Evolutionary conservation across 176 grass and related monocot species (phyloP).

Genomic region (Triticum dicoccoides): DNA sequence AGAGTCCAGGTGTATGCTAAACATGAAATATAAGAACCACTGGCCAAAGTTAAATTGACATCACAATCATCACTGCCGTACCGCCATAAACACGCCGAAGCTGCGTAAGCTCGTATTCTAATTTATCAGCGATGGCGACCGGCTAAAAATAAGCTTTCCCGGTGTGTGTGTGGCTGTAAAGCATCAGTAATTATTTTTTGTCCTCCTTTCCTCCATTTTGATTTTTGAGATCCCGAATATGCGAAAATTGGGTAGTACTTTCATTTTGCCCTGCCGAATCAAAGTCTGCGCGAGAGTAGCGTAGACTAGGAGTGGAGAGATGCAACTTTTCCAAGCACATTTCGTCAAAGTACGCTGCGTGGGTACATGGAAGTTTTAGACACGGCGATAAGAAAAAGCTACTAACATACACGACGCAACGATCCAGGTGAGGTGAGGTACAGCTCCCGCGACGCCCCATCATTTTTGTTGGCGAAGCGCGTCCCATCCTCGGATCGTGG

Average conservation of each 20-base stretch:
- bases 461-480: background rate
- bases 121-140: background rate
- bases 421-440: background rate
- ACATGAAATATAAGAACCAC: too few relatives aligned
- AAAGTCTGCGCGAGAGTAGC: background rate
- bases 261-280: background rate
- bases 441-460: conserved; percentile 3
- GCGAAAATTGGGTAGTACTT: background rate
- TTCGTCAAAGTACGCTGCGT: background rate
- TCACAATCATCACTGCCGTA: too few relatives aligned
- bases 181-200: background rate
- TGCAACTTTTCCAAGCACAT: background rate
- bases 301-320: background rate
- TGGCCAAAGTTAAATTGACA: too few relatives aligned
- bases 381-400: background rate
- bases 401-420: background rate
- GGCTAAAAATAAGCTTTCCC: background rate
- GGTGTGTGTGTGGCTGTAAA: background rate
- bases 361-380: background rate
- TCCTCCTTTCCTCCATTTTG: background rate
- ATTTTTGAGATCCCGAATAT: background rate
- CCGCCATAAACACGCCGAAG: too few relatives aligned
- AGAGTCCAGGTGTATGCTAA: too few relatives aligned
- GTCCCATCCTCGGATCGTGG: background rate
- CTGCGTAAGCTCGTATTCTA: background rate